Base-by-base conservation (phyloP, 192 early-diverging fungal genomes). In the Chytriomyces confervae region DNA sequence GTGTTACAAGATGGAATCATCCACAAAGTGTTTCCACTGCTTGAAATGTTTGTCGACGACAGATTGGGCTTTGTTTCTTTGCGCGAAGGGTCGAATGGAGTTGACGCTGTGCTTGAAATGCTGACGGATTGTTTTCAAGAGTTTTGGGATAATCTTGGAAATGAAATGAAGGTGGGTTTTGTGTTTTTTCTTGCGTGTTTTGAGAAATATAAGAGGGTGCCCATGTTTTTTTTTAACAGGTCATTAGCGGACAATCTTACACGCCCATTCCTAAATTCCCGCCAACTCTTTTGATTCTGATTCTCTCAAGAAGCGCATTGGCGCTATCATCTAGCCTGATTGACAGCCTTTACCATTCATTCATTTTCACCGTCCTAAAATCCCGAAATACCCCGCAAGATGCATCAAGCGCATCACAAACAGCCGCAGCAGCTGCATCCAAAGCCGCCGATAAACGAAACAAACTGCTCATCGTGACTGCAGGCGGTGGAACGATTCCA, bases 101-200 rank as follows among this genome's bases (percentile, higher is more conserved):
- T 76, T 0, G 81, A 82, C 49, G 85, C 79, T 45, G 78, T 83
- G 23, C 43, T 86, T 60, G 79, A 75, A 47, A 69, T 82, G 61
- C 76, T 86, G 11, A 77, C 82, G 36, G 75, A 82, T n/a, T 76
- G 81, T 11, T 72, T 86, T 65, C 75, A 82, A 48, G 75, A 69
- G 13, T 86, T 86, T 69, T 86, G 85, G 85, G 36, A 71, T 11
- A 63, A 75, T 5, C 78, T 84, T 44, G 68, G 79, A 0, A 62
- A 74, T 11, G 83, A 83, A 29, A 80, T 86, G 82, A 75, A 82
- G 61, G 80, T 79, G 49, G 0, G 50, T 63, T 50, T 23, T 50
- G 11, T 11, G 5, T 13, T 63, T 23, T 66, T 3, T 43, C 20
- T 6, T 1, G 13, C 36, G 16, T 18, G 13, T 36, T 27, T 66